Conservation (phyloP, 2,329 filamentous ascomycete genomes). For the Aspergillus pseudoglaucus region DNA sequence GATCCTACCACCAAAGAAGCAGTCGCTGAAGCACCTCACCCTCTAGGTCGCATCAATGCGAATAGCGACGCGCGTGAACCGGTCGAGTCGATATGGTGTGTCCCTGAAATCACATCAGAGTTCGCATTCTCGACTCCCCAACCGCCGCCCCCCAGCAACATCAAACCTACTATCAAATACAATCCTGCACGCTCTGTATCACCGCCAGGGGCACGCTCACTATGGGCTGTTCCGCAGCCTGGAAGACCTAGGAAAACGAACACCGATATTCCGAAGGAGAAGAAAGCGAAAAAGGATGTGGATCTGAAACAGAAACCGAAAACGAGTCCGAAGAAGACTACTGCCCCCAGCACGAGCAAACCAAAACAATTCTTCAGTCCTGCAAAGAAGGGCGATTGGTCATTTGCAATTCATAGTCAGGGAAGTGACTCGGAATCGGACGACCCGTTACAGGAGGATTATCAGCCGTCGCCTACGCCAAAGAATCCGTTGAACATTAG, state of each 20-base stretch:
- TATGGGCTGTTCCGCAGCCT: constrained; percentile 29
- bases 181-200: constrained; percentile 21
- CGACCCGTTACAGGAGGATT: constrained; percentile 34
- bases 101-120: constrained; percentile 22
- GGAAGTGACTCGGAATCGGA: constrained; percentile 32
- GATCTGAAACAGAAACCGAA: constrained; percentile 15
- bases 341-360: neutral
- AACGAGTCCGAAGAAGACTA: constrained; percentile 14
- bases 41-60: constrained; percentile 5
- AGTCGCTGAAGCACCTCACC: constrained; percentile 7
- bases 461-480: constrained; percentile 25
- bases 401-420: constrained; percentile 28
- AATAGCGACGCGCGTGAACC: constrained; percentile 5
- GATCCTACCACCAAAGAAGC: constrained; percentile 12
- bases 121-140: constrained; percentile 8
- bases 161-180: constrained; percentile 1
- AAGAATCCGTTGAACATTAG: constrained; percentile 17
- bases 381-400: constrained; percentile 27
- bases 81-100: constrained; percentile 24
- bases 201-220: constrained; percentile 28
- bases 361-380: constrained; percentile 15
- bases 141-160: neutral
- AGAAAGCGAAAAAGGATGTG: constrained; percentile 13
- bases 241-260: constrained; percentile 15
- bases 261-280: constrained; percentile 16